phyloP scores from a whole-genome alignment of 805 yeast genomes.

The Spencermartinsiella europaea region DNA sequence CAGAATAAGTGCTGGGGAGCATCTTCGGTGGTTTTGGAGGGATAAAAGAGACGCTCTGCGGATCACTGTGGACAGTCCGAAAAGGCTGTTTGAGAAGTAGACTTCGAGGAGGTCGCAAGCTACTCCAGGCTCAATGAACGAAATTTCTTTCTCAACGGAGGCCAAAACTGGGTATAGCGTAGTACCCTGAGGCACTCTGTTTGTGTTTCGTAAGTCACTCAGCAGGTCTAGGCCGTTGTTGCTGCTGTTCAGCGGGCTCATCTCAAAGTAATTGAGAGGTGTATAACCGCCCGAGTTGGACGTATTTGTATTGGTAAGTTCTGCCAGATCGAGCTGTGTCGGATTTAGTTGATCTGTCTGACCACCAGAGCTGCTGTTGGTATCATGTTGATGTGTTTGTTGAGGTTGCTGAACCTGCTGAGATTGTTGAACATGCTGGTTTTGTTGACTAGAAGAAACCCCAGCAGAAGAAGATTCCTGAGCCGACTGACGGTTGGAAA shows the following conservation, averaged over 20 bases:
- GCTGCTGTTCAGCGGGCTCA: background rate
- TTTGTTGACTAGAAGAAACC: background rate
- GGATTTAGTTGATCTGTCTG: background rate
- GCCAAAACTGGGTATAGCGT: conserved; percentile 18
- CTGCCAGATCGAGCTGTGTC: background rate
- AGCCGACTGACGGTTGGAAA: background rate
- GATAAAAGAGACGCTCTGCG: conserved; percentile 25
- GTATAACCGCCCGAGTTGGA: background rate
- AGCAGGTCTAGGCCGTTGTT: background rate
- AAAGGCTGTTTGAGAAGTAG: conserved; percentile 25
- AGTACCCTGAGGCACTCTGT: background rate
- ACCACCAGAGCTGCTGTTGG: no score
- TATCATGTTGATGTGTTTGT: background rate
- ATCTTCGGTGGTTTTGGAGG: conserved; percentile 16
- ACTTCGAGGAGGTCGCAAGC: conserved; percentile 25
- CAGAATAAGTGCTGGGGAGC: conserved; percentile 23
- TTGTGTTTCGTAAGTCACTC: background rate
- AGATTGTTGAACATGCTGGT: background rate
- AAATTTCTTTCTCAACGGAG: conserved; percentile 13
- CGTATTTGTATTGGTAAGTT: background rate
- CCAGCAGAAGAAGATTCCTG: background rate
- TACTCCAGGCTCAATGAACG: conserved; percentile 20
- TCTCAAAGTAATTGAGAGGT: background rate
- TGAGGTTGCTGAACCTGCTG: background rate
- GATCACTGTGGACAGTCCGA: conserved; percentile 24